Conservation (phyloP, 2,329 filamentous ascomycete species). For the Trichoderma koningiopsis region DNA sequence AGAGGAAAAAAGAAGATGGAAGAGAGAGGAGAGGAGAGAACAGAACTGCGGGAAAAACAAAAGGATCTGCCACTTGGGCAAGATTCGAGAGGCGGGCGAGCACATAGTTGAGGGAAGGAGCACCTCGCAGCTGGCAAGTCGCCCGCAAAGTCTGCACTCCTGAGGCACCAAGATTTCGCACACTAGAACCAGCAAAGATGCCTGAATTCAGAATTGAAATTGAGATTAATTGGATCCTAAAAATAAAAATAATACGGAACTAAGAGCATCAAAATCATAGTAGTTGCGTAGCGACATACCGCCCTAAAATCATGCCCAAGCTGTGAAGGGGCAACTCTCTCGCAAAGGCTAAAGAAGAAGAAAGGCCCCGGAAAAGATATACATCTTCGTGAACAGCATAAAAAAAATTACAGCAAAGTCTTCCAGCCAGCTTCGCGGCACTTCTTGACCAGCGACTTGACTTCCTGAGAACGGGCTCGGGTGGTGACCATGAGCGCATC, state of each 20-base stretch:
- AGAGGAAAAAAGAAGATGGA: background rate
- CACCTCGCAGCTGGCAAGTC: background rate
- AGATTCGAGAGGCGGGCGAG: background rate
- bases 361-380: background rate
- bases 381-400: background rate
- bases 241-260: background rate
- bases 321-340: background rate
- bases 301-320: background rate
- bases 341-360: background rate
- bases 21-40: background rate
- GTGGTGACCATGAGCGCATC: slow-evolving; percentile 36
- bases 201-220: background rate
- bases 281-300: background rate
- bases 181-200: background rate
- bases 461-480: slow-evolving; percentile 34
- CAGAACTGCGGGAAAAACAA: background rate
- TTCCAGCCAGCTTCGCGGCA: slow-evolving; percentile 33
- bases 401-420: slow-evolving; percentile 29
- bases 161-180: background rate
- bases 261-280: background rate
- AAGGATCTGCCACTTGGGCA: background rate
- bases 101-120: slow-evolving; percentile 4
- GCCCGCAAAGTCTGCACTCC: background rate
- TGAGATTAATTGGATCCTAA: background rate
- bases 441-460: slow-evolving; percentile 34